Base-by-base conservation (phyloP, 2,329 filamentous ascomycete species). In the Phaeosphaeriaceae sp. region DNA sequence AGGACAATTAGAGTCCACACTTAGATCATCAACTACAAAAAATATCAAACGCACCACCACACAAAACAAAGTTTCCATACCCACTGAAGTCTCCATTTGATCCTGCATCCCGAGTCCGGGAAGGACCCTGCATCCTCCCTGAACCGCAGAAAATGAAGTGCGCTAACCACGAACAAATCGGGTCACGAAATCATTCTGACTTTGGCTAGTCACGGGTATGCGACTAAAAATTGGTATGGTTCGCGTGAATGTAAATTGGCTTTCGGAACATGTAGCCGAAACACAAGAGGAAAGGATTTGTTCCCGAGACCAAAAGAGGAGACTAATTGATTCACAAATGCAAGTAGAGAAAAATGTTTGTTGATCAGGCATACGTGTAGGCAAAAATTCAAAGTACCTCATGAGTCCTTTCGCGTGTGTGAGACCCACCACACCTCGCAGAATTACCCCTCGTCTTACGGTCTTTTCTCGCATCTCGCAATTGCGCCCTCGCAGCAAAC, bases 111-210 rank as follows among this genome's bases (percentile, higher is more conserved):
- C 26, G 26, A 28, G 35, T 6, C 43, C 52, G 46, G 52, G 43
- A 26, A 40, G 15, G 52, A 47, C 44, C 52, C 52, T 54, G 52
- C 52, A 49, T 54, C 22, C 40, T 35, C 22, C 49, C 32, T 35
- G 30, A 43, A n/a, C 35, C 15, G n/a, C 35, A 40, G 2, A 40
- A 40, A 5, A n/a, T 6, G 15, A 40, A 6, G 17, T 40, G 35
- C 35, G 8, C 35, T 40, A 40, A 40, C 35, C 17, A n/a, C 8
- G 15, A 40, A 17, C 35, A 15, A 15, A 15, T 35, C 9, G 13
- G 30, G 13, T 35, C 15, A 40, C 15, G 8, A 40, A 40, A 40
- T 40, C 35, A n/a, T 17, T 40, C 11, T 40, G 15, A 28, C 26
- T 28, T 9, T 28, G 26, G 9, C 35, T 40, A 40, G 35, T 40